A percentile compares a stretch with the other conserved stretches of the same genome.
Evolutionary conservation across 345 rosid species (phyloP).

Genomic region (Syzygium aromaticum): DNA sequence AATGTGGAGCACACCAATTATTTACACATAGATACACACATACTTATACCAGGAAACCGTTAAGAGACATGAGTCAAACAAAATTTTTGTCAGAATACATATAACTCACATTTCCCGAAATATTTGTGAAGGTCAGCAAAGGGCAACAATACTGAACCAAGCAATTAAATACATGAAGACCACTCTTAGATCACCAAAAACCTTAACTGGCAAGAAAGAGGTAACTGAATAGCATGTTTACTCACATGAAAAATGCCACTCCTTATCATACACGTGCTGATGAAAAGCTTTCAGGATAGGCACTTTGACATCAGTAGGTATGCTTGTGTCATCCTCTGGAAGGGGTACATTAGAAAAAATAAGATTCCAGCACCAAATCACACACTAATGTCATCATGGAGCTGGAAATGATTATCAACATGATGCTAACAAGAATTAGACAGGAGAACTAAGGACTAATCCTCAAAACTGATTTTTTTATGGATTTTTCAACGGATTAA

Average conservation of each 20-base stretch:
- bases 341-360: background rate
- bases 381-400: background rate
- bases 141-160: background rate
- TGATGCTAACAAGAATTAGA: background rate
- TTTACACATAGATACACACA: background rate
- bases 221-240: background rate
- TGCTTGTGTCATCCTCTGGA: slow-evolving; percentile 98
- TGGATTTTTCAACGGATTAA: background rate
- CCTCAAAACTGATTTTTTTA: background rate
- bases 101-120: background rate
- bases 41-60: background rate
- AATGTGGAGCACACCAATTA: background rate
- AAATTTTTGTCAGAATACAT: background rate
- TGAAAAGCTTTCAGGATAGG: slow-evolving; percentile 82
- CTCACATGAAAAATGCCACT: slow-evolving; percentile 96
- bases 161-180: background rate
- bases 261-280: slow-evolving; percentile 56
- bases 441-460: background rate
- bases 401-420: background rate
- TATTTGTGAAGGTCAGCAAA: background rate
- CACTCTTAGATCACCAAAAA: background rate
- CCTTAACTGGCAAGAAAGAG: background rate
- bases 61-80: background rate
- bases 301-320: slow-evolving; percentile 72
- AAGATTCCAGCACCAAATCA: background rate